A percentile compares a stretch with the other conserved stretches of the same genome.
These are phyloP conservation scores for Dissophora globulifera DNA, from an alignment of 192 early-diverging fungal species.

Conservation along the genomic window DNA sequence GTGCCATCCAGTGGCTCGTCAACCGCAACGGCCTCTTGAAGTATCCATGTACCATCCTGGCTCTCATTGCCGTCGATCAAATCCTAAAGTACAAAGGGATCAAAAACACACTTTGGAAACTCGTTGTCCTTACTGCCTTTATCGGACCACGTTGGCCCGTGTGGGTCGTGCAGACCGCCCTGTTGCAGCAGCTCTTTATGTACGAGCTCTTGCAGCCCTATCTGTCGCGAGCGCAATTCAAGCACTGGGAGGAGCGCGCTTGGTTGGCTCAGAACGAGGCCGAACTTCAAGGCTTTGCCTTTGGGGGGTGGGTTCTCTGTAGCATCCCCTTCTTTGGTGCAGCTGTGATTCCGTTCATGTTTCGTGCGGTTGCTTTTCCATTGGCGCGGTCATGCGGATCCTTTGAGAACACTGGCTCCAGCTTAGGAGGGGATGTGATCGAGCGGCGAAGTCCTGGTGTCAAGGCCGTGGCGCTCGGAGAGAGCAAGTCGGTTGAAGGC, in stretches of 20 bases:
- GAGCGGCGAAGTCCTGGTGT: conserved; percentile 21
- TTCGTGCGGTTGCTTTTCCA: conserved; percentile 22
- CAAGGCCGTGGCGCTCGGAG: conserved; percentile 18
- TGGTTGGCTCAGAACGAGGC: conserved; percentile 19
- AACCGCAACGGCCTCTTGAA: conserved; percentile 10
- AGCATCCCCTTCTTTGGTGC: conserved; percentile 23
- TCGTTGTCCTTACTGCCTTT: neutral
- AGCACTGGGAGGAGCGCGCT: conserved; percentile 36
- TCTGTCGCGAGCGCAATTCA: conserved; percentile 21
- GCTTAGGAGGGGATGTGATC: conserved; percentile 13
- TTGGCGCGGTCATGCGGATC: conserved; percentile 35
- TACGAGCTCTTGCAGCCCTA: conserved; percentile 47
- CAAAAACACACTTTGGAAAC: neutral
- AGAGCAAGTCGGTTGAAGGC: conserved; percentile 6
- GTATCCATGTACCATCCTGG: neutral
- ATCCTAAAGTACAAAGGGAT: conserved; percentile 9
- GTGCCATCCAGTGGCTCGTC: conserved; percentile 7
- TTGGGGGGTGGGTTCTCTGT: conserved; percentile 29
- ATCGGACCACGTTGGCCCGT: conserved; percentile 12
- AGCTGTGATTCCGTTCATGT: conserved; percentile 17
- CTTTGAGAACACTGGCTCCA: conserved; percentile 10
- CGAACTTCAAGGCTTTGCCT: conserved; percentile 25
- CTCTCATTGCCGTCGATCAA: conserved; percentile 5
- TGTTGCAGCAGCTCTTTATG: conserved; percentile 28
- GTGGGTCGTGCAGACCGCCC: conserved; percentile 6